Evolutionary conservation across 2,329 filamentous ascomycete genomes (phyloP).

Genomic region (Fusarium illudens): DNA sequence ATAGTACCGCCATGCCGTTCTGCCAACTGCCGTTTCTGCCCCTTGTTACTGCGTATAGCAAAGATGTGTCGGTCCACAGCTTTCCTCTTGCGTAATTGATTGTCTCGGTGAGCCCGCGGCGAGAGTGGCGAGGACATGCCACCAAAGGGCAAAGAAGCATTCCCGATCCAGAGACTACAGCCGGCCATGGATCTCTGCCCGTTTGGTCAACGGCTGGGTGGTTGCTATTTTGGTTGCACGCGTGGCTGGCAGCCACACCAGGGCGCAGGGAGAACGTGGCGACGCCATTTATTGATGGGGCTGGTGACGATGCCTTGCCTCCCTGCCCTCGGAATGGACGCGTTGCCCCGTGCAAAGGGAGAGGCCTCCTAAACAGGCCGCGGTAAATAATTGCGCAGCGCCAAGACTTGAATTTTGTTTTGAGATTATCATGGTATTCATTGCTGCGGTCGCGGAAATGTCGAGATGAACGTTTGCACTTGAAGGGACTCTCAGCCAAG

Average conservation of each 20-base stretch:
- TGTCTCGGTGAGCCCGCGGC: neutral
- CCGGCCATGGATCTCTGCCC: too few species aligned
- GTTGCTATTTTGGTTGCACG: conserved; percentile 21
- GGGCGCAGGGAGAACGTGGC: neutral
- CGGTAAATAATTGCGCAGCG: neutral
- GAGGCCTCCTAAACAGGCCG: neutral
- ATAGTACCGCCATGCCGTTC: neutral
- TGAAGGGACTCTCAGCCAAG: neutral
- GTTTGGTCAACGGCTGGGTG: neutral
- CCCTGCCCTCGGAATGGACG: neutral
- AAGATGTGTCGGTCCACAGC: too few species aligned
- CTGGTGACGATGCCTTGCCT: too few species aligned
- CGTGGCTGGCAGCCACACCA: conserved; percentile 7
- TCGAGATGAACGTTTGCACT: neutral
- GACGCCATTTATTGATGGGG: neutral
- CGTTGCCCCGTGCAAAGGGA: neutral
- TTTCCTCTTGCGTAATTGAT: neutral
- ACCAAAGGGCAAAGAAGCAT: neutral
- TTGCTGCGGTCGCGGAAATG: neutral
- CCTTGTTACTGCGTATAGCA: too few species aligned
- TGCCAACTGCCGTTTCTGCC: neutral
- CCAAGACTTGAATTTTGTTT: neutral
- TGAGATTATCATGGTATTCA: neutral
- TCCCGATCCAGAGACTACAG: neutral
- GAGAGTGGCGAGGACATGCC: neutral